Evolutionary conservation across 2,329 filamentous ascomycete species (phyloP).

Genomic region (Fusarium xyrophilum): DNA sequence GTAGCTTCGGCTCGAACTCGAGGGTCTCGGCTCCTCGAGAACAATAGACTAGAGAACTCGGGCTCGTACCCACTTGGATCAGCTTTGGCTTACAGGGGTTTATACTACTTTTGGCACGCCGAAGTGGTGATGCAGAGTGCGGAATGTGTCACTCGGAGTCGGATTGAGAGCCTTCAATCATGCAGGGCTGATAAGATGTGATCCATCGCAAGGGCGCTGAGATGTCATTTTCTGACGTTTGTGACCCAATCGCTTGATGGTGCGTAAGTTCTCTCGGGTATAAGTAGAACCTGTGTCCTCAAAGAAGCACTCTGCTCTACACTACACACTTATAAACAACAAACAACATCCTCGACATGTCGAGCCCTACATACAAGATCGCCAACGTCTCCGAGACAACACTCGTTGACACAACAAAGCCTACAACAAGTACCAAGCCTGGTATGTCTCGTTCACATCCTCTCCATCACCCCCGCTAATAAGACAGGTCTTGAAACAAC

Average conservation of each 20-base stretch:
- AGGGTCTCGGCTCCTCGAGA: slow-evolving; percentile 1
- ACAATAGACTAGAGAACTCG: background rate
- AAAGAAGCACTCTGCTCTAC: background rate
- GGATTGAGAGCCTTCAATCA: background rate
- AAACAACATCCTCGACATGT: slow-evolving; percentile 15
- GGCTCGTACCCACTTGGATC: slow-evolving; percentile 14
- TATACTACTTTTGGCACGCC: slow-evolving; percentile 1
- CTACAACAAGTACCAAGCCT: slow-evolving; percentile 24
- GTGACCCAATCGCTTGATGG: slow-evolving; percentile 33
- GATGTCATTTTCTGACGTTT: background rate
- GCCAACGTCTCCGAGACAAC: slow-evolving; percentile 38
- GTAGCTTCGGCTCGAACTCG: background rate
- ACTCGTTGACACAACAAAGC: slow-evolving; percentile 33
- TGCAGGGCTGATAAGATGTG: slow-evolving; percentile 31
- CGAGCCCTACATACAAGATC: slow-evolving; percentile 29
- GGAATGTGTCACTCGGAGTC: slow-evolving; percentile 33
- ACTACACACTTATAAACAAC: background rate
- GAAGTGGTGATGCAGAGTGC: slow-evolving; percentile 6
- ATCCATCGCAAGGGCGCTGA: slow-evolving; percentile 24
- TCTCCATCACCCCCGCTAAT: background rate
- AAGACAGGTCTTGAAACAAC: slow-evolving; percentile 1
- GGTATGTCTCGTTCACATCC: background rate
- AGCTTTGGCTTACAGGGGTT: slow-evolving; percentile 32
- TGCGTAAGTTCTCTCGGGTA: background rate
- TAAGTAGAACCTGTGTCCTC: slow-evolving; percentile 23